phyloP scores from a whole-genome alignment of 345 rosid species.

The Populus euphratica region DNA sequence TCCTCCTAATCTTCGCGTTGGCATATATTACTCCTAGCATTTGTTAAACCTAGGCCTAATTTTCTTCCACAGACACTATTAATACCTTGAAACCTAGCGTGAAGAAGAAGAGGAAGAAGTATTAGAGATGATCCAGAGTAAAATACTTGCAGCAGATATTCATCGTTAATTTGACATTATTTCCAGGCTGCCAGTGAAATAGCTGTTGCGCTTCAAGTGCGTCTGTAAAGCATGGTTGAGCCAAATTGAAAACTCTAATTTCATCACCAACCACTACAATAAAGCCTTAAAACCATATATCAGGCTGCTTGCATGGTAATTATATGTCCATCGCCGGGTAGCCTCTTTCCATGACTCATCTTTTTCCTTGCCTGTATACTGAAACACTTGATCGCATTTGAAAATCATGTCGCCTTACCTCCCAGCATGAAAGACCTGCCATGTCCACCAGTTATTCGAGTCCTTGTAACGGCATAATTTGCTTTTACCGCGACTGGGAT shows the following conservation, averaged over 20 bases:
- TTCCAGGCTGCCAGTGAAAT: neutral
- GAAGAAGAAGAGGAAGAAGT: neutral
- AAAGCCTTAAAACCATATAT: neutral
- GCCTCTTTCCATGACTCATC: neutral
- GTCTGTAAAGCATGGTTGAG: neutral
- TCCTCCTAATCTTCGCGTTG: neutral
- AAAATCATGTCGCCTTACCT: neutral
- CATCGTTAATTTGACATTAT: neutral
- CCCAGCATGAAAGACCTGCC: neutral
- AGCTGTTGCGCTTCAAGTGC: neutral
- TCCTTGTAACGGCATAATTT: neutral
- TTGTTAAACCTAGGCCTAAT: neutral
- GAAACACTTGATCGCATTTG: neutral
- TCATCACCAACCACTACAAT: neutral
- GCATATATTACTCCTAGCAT: too few relatives aligned
- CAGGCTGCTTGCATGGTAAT: neutral
- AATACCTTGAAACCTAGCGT: neutral
- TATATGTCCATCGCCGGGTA: neutral
- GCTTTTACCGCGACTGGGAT: neutral
- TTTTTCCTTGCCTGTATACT: neutral
- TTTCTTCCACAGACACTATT: neutral
- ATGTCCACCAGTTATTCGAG: neutral
- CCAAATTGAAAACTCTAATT: neutral
- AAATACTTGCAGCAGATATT: neutral
- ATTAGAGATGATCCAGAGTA: neutral